Conservation (phyloP, 192 early-diverging fungal species). For the Diversispora epigaea region DNA sequence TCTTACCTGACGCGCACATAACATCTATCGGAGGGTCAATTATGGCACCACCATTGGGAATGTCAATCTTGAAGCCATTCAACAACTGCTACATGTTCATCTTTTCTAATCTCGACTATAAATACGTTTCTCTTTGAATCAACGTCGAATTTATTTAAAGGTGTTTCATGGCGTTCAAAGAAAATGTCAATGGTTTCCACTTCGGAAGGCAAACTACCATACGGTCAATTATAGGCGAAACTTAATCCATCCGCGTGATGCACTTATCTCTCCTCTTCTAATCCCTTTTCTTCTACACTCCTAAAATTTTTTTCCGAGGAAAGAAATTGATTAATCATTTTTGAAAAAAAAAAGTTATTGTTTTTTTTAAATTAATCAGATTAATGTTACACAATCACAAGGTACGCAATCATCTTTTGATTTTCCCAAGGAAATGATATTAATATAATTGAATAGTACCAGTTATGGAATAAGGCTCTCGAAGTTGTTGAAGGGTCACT, state of each 20-base stretch:
- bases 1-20: background rate
- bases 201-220: constrained; percentile 24
- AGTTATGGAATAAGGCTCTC: background rate
- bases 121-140: constrained; percentile 20
- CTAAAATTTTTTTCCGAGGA: constrained; percentile 8
- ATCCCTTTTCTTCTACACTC: constrained; percentile 1
- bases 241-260: constrained; percentile 1
- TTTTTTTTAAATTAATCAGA: background rate
- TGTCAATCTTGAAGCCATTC: background rate
- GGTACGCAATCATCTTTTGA: background rate
- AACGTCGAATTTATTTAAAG: constrained; percentile 23
- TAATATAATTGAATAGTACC: no score
- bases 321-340: constrained; percentile 14
- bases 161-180: constrained; percentile 22
- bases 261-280: constrained; percentile 1
- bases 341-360: background rate
- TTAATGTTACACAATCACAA: background rate
- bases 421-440: no score
- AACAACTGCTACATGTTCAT: background rate
- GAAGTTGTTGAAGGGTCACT: background rate
- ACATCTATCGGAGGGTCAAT: constrained; percentile 1
- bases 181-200: constrained; percentile 11
- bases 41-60: background rate
- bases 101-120: constrained; percentile 1
- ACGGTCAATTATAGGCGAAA: background rate